Evolutionary conservation across 306 rosid species (phyloP), one percentile per base, ranked within the genome.

Genomic region (Acacia acuminata): DNA sequence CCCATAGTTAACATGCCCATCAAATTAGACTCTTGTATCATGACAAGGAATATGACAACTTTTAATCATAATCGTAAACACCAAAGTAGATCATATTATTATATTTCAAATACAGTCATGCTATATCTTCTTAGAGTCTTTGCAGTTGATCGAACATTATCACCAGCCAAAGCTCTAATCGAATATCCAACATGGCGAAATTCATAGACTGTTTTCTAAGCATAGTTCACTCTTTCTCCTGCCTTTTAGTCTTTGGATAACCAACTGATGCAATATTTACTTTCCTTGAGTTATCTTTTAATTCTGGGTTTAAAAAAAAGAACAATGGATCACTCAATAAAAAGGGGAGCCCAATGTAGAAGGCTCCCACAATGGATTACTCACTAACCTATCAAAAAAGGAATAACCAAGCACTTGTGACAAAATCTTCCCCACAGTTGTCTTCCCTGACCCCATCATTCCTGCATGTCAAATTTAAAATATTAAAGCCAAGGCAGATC

Each of bases 401-500:
- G 93, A 85, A 90, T 96, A 96, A 82, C 81, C 81, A 81, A 96
- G 94, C 83, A 86, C 93, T 82, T 89, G 89, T 0, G 98, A 84
- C 91, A 96, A 81, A 84, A 96, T 83, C 89, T 90, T 94, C 83
- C 99, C 99, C 27, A 96, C 93, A 17, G 99, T 96, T 45, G 99
- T 96, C 90, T 96, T 96, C 82, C 99, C 99, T 63, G 99, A 96
- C 61, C 99, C 99, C 99, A 94, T 96, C 99, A 96, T 96, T 86
- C 99, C 99, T 96, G 90, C 87, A 85, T 79, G 77, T 80, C 83
- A 78, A 73, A 81, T 78, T 71, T 38, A 63, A 63, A 71, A 51
- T 75, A 84, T 61, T 80, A 81, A 79, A 79, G 68, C 65, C 48
- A 71, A 51, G 40, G 63, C 71, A 74, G 42, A 80, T 74, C 67